phyloP scores from a whole-genome alignment of 1,284 basidiomycete species.

The Phenoliferia sp. region DNA sequence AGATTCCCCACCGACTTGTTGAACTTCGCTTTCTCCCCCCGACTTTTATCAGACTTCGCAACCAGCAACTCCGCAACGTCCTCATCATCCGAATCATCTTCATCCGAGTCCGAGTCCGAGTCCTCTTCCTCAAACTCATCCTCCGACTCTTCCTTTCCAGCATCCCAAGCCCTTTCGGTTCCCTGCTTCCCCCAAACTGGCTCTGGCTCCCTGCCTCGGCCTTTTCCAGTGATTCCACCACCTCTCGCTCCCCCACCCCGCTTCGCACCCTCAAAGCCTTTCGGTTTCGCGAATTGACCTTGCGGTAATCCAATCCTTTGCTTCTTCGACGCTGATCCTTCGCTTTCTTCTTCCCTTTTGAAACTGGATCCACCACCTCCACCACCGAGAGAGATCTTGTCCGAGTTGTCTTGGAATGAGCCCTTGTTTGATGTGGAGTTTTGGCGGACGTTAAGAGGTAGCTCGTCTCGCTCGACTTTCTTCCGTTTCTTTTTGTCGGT shows the following conservation, averaged over 20 bases:
- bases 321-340: too few relatives aligned
- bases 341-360: too few relatives aligned
- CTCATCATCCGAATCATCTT: background rate
- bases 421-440: background rate
- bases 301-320: background rate
- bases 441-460: conserved; percentile 1
- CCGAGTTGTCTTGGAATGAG: conserved; percentile 3
- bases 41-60: background rate
- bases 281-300: conserved; percentile 9
- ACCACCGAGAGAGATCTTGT: background rate
- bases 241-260: conserved; percentile 5
- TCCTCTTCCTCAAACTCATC: background rate
- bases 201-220: conserved; percentile 2
- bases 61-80: conserved; percentile 5
- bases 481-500: conserved; percentile 8
- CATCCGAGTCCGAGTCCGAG: background rate
- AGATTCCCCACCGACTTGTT: background rate
- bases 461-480: conserved; percentile 7
- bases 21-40: conserved; percentile 3
- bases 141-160: conserved; percentile 12
- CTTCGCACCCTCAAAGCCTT: conserved; percentile 25
- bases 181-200: conserved; percentile 8
- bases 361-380: background rate
- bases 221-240: conserved; percentile 6
- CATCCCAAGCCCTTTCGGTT: conserved; percentile 16